Evolutionary conservation across 192 early-diverging fungal species (phyloP).

Genomic region (Coemansia sp.): DNA sequence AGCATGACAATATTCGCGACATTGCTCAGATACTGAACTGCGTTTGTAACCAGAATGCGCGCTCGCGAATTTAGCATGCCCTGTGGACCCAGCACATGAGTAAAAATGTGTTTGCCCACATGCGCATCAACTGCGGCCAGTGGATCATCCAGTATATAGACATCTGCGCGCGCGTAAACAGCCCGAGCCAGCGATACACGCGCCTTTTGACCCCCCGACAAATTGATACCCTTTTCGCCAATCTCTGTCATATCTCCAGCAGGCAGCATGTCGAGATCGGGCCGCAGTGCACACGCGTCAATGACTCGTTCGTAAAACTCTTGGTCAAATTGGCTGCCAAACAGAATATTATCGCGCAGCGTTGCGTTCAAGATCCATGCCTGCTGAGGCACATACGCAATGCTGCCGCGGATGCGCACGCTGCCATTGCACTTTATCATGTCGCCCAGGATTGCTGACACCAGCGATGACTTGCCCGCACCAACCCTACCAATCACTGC

Average conservation of each 20-base stretch:
- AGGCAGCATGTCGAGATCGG: slow-evolving; percentile 58
- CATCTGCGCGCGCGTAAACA: slow-evolving; percentile 60
- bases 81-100: slow-evolving; percentile 50
- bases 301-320: slow-evolving; percentile 57
- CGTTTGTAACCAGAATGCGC: slow-evolving; percentile 60
- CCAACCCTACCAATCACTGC: slow-evolving; percentile 65
- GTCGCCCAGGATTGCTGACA: slow-evolving; percentile 62
- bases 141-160: slow-evolving; percentile 71
- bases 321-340: slow-evolving; percentile 57
- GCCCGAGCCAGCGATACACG: slow-evolving; percentile 44
- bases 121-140: slow-evolving; percentile 66
- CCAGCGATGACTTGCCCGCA: slow-evolving; percentile 63
- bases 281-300: slow-evolving; percentile 55
- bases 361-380: slow-evolving; percentile 61
- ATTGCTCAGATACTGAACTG: slow-evolving; percentile 51
- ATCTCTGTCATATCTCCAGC: slow-evolving; percentile 45
- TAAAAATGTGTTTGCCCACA: slow-evolving; percentile 60
- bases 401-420: slow-evolving; percentile 22
- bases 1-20: slow-evolving; percentile 51
- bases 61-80: slow-evolving; percentile 51
- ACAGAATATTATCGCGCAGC: slow-evolving; percentile 65
- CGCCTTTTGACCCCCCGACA: slow-evolving; percentile 18
- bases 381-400: slow-evolving; percentile 62
- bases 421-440: slow-evolving; percentile 42
- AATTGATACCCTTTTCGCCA: slow-evolving; percentile 22